Evolutionary conservation across 805 yeast genomes (phyloP).

Genomic region (Komagataella pseudopastoris): DNA sequence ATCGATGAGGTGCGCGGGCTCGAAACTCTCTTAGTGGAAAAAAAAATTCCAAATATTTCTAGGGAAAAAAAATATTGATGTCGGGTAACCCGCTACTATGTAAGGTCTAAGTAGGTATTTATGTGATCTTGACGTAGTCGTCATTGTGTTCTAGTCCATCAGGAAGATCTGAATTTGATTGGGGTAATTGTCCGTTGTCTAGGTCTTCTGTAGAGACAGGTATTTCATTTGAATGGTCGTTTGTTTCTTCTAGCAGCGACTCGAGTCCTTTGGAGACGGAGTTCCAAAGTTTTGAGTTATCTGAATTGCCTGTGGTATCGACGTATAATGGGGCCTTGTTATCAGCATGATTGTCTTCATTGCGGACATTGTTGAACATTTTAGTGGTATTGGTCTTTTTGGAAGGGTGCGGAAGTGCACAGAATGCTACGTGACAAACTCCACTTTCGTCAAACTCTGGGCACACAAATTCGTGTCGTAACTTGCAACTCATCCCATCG

Average conservation of each 20-base stretch:
- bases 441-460: conserved; percentile 61
- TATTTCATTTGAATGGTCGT: background rate
- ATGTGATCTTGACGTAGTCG: conserved; percentile 8
- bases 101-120: background rate
- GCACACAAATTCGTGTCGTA: conserved; percentile 47
- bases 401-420: conserved; percentile 36
- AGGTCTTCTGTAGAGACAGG: background rate
- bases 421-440: conserved; percentile 38
- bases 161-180: conserved; percentile 4
- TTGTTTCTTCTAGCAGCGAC: background rate
- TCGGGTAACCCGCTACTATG: background rate
- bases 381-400: conserved; percentile 6
- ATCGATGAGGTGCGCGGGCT: background rate
- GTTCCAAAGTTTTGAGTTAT: background rate
- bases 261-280: background rate
- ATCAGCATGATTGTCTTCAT: conserved; percentile 17
- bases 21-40: background rate
- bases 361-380: conserved; percentile 8
- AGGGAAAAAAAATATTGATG: background rate
- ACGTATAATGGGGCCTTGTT: background rate
- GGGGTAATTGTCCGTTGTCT: background rate
- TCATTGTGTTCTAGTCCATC: conserved; percentile 8
- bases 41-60: background rate
- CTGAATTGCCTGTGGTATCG: background rate
- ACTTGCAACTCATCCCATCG: conserved; percentile 42